Evolutionary conservation across 208 protist genomes (phyloP).

Genomic region (Acanthamoeba royreba): DNA sequence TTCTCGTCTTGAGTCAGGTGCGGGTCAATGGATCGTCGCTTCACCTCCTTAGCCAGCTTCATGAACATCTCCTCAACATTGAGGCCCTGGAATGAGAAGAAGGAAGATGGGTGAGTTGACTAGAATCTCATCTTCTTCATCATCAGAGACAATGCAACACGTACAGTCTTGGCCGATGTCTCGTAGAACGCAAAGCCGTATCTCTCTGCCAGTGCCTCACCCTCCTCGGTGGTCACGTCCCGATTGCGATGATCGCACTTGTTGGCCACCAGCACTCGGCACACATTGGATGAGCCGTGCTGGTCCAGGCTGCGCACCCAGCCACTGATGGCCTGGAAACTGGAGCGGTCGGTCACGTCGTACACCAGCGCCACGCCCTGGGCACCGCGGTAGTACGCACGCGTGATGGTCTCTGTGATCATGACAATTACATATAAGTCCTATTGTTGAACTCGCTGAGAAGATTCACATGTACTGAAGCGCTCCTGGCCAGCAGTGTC

Average conservation of each 20-base stretch:
- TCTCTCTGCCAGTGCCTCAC: conserved; percentile 78
- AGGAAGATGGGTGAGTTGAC: background rate
- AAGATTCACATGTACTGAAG: conserved; percentile 51
- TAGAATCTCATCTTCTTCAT: background rate
- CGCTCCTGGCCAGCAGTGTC: conserved; percentile 86
- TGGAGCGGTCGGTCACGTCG: conserved; percentile 85
- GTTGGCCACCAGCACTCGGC: conserved; percentile 90
- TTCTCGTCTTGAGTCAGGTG: too few species aligned
- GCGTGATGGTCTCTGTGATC: conserved; percentile 4
- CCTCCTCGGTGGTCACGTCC: conserved; percentile 27
- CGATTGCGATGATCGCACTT: conserved; percentile 84
- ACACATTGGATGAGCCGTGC: conserved; percentile 86
- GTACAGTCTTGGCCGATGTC: conserved; percentile 76
- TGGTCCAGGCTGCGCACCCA: conserved; percentile 90
- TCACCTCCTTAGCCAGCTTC: conserved; percentile 76
- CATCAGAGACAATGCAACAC: background rate
- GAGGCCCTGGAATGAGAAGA: background rate
- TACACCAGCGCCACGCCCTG: conserved; percentile 91
- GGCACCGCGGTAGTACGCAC: conserved; percentile 89
- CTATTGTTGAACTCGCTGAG: conserved; percentile 53
- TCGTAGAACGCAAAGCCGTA: conserved; percentile 83
- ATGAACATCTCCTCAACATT: conserved; percentile 87
- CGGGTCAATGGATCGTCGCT: conserved; percentile 59
- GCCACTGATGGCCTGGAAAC: conserved; percentile 82
- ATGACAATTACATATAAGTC: background rate